Conservation (phyloP, 1,284 basidiomycete species). For the Cryptococcus sp. region DNA sequence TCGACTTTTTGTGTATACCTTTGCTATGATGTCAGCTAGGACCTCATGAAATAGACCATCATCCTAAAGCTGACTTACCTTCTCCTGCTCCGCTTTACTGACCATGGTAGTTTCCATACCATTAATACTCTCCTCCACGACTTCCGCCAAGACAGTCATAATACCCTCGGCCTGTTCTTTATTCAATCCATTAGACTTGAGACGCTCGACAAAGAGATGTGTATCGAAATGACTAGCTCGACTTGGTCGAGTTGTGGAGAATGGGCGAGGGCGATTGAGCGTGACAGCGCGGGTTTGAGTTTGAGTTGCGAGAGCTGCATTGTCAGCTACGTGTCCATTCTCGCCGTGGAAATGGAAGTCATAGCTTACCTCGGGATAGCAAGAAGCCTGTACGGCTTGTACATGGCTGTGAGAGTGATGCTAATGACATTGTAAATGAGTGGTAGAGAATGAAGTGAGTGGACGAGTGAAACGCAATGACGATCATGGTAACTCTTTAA, state of each 20-base stretch:
- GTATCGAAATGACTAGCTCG: conserved; percentile 73
- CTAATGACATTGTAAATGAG: not conserved
- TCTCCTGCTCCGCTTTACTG: conserved; percentile 88
- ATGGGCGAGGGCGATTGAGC: conserved; percentile 3
- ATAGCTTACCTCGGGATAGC: conserved; percentile 22
- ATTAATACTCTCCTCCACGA: conserved; percentile 88
- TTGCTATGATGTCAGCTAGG: conserved; percentile 54
- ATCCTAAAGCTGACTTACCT: conserved; percentile 54
- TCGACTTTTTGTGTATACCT: conserved; percentile 96
- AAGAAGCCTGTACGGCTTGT: conserved; percentile 31
- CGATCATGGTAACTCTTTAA: too few species aligned
- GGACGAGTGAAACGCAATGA: too few species aligned
- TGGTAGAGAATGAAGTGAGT: too few species aligned
- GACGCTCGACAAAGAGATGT: conserved; percentile 82
- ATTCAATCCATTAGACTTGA: conserved; percentile 81
- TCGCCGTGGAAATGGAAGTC: not conserved
- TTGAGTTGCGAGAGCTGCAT: conserved; percentile 6
- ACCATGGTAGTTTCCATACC: conserved; percentile 94
- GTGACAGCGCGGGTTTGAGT: conserved; percentile 2
- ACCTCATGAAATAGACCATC: not conserved
- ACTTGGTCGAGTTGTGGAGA: conserved; percentile 11
- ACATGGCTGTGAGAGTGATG: conserved; percentile 26
- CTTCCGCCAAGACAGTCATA: conserved; percentile 89
- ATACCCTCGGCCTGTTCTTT: conserved; percentile 88
- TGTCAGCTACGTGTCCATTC: conserved; percentile 1